These are phyloP conservation scores for Calonectria henricotiae DNA, from an alignment of 2,329 filamentous ascomycete genomes.

Conservation along the genomic window DNA sequence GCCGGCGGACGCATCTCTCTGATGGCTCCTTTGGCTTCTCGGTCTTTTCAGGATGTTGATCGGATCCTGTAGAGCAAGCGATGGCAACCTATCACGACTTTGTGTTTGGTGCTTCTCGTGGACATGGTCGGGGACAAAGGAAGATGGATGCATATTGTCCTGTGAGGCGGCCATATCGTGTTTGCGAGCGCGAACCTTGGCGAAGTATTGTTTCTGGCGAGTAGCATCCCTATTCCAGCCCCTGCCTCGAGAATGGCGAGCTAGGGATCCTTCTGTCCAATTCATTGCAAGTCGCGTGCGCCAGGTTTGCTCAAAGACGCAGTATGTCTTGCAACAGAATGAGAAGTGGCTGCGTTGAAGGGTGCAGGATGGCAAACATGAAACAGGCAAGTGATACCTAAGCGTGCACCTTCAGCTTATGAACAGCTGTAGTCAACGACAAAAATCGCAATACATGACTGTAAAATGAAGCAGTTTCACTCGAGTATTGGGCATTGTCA, in stretches of 20 bases:
- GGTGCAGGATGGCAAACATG: conserved; percentile 7
- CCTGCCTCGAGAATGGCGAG: conserved; percentile 58
- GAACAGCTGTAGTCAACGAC: neutral
- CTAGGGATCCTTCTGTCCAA: conserved; percentile 61
- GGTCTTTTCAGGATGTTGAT: conserved; percentile 36
- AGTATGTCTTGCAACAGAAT: neutral
- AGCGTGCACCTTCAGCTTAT: neutral
- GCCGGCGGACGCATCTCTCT: neutral
- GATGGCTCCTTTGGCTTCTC: conserved; percentile 29
- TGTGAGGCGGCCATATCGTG: conserved; percentile 37
- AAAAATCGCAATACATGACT: neutral
- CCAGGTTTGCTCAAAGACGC: conserved; percentile 5
- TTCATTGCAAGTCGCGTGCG: conserved; percentile 56
- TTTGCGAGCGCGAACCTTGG: conserved; percentile 54
- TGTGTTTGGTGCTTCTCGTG: conserved; percentile 25
- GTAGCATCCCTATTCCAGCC: conserved; percentile 55
- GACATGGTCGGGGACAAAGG: conserved; percentile 54
- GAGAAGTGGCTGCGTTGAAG: conserved; percentile 3
- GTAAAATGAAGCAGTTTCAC: neutral
- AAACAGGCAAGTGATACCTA: conserved; percentile 9
- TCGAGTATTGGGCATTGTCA: neutral
- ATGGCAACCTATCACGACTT: conserved; percentile 11
- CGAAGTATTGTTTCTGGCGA: conserved; percentile 61
- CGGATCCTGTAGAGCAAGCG: conserved; percentile 28
- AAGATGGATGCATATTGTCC: conserved; percentile 14